Evolutionary conservation across 2,329 filamentous ascomycete genomes (phyloP).

Genomic region (Niveomyces coronatus): DNA sequence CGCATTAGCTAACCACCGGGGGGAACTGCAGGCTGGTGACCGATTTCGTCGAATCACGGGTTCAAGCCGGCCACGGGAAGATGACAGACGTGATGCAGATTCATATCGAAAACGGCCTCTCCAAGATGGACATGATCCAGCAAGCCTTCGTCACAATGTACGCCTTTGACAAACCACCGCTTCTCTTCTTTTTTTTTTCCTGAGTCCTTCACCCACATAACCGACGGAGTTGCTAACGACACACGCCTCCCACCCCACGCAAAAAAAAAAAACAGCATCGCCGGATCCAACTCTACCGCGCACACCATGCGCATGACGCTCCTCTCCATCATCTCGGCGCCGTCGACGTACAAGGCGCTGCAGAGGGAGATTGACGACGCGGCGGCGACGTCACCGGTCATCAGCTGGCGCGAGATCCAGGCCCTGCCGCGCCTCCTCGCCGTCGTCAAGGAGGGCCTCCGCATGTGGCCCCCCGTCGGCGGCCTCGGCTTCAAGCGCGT

Average conservation of each 20-base stretch:
- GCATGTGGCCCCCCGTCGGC: conserved; percentile 44
- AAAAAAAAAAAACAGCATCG: conserved; percentile 31
- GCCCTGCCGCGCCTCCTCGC: conserved; percentile 44
- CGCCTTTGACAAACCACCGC: neutral
- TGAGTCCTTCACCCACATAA: no score
- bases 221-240: no score
- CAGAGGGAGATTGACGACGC: conserved; percentile 34
- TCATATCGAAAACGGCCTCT: conserved; percentile 28
- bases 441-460: conserved; percentile 45
- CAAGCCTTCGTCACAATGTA: conserved; percentile 31
- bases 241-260: no score
- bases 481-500: conserved; percentile 42
- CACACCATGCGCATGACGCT: conserved; percentile 41
- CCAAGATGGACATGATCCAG: conserved; percentile 24
- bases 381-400: conserved; percentile 22
- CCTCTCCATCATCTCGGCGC: conserved; percentile 38
- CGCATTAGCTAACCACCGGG: no score
- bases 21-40: conserved; percentile 18
- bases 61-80: conserved; percentile 13
- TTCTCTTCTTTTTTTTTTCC: neutral
- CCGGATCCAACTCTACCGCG: conserved; percentile 51
- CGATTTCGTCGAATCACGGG: conserved; percentile 17
- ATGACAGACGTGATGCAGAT: conserved; percentile 28
- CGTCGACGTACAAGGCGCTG: conserved; percentile 29
- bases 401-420: conserved; percentile 39